Evolutionary conservation across 2,329 filamentous ascomycete genomes (phyloP).

Genomic region (Ophiostoma piceae): DNA sequence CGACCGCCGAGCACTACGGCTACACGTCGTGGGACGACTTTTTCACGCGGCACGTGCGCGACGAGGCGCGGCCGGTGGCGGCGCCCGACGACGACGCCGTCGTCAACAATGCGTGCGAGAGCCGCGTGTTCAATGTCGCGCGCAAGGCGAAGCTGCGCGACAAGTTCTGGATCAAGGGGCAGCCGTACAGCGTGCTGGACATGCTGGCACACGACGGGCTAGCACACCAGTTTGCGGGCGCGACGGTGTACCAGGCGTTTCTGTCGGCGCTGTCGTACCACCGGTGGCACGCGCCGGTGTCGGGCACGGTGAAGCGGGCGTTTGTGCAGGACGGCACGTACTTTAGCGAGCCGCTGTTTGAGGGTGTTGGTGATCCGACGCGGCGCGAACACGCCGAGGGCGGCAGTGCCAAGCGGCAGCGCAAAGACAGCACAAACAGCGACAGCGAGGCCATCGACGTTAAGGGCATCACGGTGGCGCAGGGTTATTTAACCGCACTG

Average conservation of each 20-base stretch:
- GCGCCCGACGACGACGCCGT: slow-evolving; percentile 48
- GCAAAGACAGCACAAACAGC: background rate
- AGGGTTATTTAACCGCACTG: slow-evolving; percentile 62
- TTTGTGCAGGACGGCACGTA: slow-evolving; percentile 61
- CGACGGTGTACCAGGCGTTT: slow-evolving; percentile 67
- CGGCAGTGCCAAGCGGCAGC: background rate
- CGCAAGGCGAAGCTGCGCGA: slow-evolving; percentile 51
- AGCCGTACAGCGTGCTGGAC: slow-evolving; percentile 60
- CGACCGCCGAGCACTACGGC: slow-evolving; percentile 49
- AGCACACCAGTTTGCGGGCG: slow-evolving; percentile 52
- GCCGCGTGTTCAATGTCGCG: slow-evolving; percentile 50
- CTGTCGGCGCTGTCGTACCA: slow-evolving; percentile 64
- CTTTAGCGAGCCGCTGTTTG: slow-evolving; percentile 53
- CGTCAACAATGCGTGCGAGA: slow-evolving; percentile 62
- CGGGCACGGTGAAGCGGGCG: slow-evolving; percentile 53
- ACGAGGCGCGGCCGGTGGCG: slow-evolving; percentile 53
- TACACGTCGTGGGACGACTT: slow-evolving; percentile 65
- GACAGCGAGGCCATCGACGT: slow-evolving; percentile 38
- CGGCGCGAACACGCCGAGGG: background rate
- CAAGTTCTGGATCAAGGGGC: slow-evolving; percentile 63
- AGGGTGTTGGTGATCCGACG: slow-evolving; percentile 30
- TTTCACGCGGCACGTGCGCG: slow-evolving; percentile 56
- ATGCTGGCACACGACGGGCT: slow-evolving; percentile 56
- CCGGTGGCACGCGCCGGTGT: slow-evolving; percentile 66
- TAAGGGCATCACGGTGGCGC: slow-evolving; percentile 45